phyloP scores from a whole-genome alignment of 179 eudicot species.

The Heliamphora pulchella region DNA sequence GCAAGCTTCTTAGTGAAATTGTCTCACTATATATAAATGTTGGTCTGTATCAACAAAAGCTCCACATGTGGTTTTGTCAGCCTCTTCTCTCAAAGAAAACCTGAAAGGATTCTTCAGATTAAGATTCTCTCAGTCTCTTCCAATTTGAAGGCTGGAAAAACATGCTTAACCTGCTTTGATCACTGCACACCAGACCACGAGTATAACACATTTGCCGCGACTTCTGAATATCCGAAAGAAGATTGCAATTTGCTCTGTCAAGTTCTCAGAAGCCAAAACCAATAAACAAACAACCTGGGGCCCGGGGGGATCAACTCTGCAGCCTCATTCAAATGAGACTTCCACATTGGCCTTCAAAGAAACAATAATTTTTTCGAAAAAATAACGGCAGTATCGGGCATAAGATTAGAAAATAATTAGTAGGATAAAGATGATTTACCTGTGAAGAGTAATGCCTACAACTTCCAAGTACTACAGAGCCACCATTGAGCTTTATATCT shows the following conservation, averaged over 20 bases:
- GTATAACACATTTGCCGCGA: conserved; percentile 27
- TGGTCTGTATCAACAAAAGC: conserved; percentile 54
- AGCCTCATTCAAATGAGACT: conserved; percentile 34
- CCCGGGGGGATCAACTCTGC: conserved; percentile 30
- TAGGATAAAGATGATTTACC: conserved; percentile 14
- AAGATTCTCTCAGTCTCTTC: not conserved
- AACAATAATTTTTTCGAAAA: not conserved
- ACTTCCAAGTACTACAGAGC: conserved; percentile 23
- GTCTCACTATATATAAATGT: conserved; percentile 22
- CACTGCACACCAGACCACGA: conserved; percentile 54
- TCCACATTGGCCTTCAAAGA: conserved; percentile 47
- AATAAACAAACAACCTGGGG: conserved; percentile 33
- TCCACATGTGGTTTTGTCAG: conserved; percentile 44
- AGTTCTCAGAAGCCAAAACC: conserved; percentile 44
- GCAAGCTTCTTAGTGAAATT: conserved; percentile 51
- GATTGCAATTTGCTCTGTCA: conserved; percentile 49
- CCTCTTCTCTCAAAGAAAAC: conserved; percentile 46
- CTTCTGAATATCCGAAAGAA: conserved; percentile 49
- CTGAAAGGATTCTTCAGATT: conserved; percentile 19
- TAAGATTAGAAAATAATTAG: not conserved
- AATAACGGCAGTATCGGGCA: not conserved
- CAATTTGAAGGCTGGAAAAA: not conserved
- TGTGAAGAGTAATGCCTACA: conserved; percentile 36
- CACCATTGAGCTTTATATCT: conserved; percentile 27
- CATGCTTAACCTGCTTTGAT: conserved; percentile 48